Evolutionary conservation across 495 filamentous ascomycete species (phyloP), one percentile per base, ranked within the genome.

Genomic region (Friedmanniomyces endolithicus): DNA sequence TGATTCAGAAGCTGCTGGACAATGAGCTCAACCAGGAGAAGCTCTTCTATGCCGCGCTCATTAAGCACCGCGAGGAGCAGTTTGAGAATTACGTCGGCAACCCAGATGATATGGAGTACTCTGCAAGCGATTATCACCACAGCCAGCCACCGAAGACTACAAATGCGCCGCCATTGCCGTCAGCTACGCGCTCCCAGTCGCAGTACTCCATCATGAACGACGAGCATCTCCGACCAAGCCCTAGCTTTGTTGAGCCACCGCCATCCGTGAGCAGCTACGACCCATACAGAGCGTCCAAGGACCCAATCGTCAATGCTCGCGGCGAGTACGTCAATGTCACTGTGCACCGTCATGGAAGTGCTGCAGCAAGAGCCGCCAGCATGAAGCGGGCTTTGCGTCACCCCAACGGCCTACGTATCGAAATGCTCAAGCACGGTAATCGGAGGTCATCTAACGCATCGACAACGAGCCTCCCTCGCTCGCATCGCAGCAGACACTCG

Each of bases 1-100:
- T 96, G n/a, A 73, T 83, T 34, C 70, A 79, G 56, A 80, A 75
- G 56, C 69, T 96, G 2, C 64, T 81, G 25, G 79, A 73, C 53
- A 69, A 81, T 12, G 82, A 86, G 85, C 90, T 78, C 1, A 96
- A 90, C 55, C 85, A 94, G 33, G 87, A 95, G 63, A 90, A 94
- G 59, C 73, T 89, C 63, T 94, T 97, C 60, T 98, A 97, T 72
- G 83, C 78, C 64, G 77, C 90, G 0, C 78, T 98, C 22, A 69
- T 83, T 55, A 83, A 80, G 60, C 90, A 94, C 65, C 75, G 85
- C 20, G 82, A 95, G 49, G 81, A 85, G 34, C 80, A 88, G 51
- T 64, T 94, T 12, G 88, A 96, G 63, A 86, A 94, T 59, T 95
- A 89, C 63, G 76, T 78, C 59, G 77, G 78, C 17, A 55, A 46